These are phyloP conservation scores for Daldinia sp. DNA, from an alignment of 2,329 filamentous ascomycete genomes.

Conservation along the genomic window DNA sequence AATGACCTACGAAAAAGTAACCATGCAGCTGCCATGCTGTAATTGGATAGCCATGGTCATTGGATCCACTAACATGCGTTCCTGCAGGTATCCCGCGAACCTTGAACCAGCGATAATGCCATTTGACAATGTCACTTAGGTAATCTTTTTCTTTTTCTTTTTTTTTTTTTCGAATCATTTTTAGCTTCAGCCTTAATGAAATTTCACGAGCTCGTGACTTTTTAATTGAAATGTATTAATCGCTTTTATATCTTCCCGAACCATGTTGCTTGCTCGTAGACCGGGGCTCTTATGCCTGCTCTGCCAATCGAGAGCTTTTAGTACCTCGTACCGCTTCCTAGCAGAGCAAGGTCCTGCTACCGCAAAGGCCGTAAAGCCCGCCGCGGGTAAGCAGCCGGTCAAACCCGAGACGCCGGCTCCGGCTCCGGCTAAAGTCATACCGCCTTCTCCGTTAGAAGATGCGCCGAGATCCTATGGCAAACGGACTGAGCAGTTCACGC, in stretches of 20 bases:
- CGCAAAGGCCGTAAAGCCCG: slow-evolving; percentile 23
- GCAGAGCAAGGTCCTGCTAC: slow-evolving; percentile 41
- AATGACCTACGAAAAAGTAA: neutral
- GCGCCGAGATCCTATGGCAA: slow-evolving; percentile 69
- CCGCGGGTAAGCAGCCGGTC: slow-evolving; percentile 5
- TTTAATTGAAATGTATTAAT: slow-evolving; percentile 21
- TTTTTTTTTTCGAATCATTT: slow-evolving; percentile 1
- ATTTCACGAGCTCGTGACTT: neutral
- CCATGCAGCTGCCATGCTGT: neutral
- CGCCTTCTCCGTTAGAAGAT: slow-evolving; percentile 59
- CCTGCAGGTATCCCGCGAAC: slow-evolving; percentile 31
- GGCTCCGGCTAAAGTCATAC: slow-evolving; percentile 33
- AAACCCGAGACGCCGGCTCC: slow-evolving; percentile 27
- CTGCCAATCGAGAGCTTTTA: slow-evolving; percentile 62
- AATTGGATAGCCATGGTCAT: slow-evolving; percentile 20
- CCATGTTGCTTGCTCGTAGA: slow-evolving; percentile 42
- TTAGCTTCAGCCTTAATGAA: slow-evolving; percentile 15
- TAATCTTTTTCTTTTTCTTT: slow-evolving; percentile 9
- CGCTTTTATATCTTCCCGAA: slow-evolving; percentile 1
- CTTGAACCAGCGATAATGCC: slow-evolving; percentile 19
- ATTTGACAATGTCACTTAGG: slow-evolving; percentile 6
- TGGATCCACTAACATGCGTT: slow-evolving; percentile 27
- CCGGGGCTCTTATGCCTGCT: slow-evolving; percentile 54
- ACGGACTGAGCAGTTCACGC: slow-evolving; percentile 62
- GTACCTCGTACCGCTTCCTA: slow-evolving; percentile 52